Evolutionary conservation across 2,329 filamentous ascomycete species (phyloP).

Genomic region (Trichophyton verrucosum): DNA sequence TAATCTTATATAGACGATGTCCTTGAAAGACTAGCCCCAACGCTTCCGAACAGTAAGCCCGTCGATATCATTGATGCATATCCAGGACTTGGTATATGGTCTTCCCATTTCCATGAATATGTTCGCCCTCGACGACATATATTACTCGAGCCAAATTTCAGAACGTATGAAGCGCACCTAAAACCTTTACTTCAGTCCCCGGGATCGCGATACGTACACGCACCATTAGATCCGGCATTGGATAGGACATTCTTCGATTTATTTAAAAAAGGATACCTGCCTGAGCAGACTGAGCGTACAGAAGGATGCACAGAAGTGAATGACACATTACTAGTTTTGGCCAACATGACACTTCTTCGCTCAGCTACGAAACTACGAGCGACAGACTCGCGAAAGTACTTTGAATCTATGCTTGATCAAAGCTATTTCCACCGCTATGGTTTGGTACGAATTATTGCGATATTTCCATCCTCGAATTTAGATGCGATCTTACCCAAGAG

Average conservation of each 20-base stretch:
- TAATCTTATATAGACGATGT: conserved; percentile 45
- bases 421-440: conserved; percentile 62
- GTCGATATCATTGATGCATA: conserved; percentile 83
- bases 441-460: conserved; percentile 64
- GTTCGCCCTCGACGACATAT: conserved; percentile 72
- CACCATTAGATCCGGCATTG: conserved; percentile 46
- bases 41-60: conserved; percentile 56
- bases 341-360: conserved; percentile 50
- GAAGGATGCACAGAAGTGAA: conserved; percentile 43
- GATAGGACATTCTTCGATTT: conserved; percentile 41
- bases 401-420: conserved; percentile 45
- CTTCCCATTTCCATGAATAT: conserved; percentile 58
- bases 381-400: conserved; percentile 49
- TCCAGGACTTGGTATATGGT: conserved; percentile 69
- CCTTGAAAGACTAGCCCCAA: conserved; percentile 54
- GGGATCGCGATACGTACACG: conserved; percentile 37
- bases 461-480: conserved; percentile 53
- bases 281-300: conserved; percentile 39
- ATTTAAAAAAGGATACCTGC: conserved; percentile 31
- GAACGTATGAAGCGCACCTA: conserved; percentile 50
- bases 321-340: conserved; percentile 59
- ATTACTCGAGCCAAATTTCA: conserved; percentile 59
- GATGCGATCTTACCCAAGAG: conserved; percentile 47
- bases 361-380: conserved; percentile 45
- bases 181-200: conserved; percentile 41